Conservation (phyloP, 139 green algal genomes). For the Tetradesmus lagerheimii region DNA sequence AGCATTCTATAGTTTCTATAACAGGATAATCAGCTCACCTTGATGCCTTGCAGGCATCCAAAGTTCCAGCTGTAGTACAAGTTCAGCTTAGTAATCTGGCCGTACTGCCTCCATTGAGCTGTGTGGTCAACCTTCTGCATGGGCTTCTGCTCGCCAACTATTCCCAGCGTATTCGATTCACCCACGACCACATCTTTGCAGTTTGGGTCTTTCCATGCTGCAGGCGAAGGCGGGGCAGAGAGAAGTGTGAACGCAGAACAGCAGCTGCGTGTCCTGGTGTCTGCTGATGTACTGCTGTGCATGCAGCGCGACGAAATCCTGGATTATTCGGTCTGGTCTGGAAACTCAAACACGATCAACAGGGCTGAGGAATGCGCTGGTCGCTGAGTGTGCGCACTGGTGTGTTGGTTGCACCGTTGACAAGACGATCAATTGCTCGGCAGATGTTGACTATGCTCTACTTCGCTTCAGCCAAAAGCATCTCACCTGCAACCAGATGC, state of each 20-base stretch:
- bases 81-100: conserved; percentile 37
- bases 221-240: not conserved
- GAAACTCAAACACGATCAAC: too few species aligned
- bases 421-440: too few species aligned
- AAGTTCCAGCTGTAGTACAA: conserved; percentile 17
- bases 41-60: conserved; percentile 23
- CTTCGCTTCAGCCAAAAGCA: too few species aligned
- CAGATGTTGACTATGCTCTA: too few species aligned
- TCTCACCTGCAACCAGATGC: too few species aligned
- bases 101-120: conserved; percentile 19
- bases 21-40: not conserved
- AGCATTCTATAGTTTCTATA: too few species aligned
- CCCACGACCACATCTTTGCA: conserved; percentile 19
- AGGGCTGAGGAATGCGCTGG: too few species aligned
- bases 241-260: not conserved
- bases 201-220: not conserved
- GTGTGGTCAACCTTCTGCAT: conserved; percentile 26
- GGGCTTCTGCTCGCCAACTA: conserved; percentile 28
- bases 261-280: not conserved
- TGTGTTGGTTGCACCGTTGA: too few species aligned
- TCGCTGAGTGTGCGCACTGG: too few species aligned
- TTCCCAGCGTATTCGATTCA: not conserved
- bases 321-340: too few species aligned
- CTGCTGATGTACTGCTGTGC: not conserved
- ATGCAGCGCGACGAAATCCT: too few species aligned